phyloP scores from a whole-genome alignment of 352 stramenopile species.

The Pythium utonaiense region DNA sequence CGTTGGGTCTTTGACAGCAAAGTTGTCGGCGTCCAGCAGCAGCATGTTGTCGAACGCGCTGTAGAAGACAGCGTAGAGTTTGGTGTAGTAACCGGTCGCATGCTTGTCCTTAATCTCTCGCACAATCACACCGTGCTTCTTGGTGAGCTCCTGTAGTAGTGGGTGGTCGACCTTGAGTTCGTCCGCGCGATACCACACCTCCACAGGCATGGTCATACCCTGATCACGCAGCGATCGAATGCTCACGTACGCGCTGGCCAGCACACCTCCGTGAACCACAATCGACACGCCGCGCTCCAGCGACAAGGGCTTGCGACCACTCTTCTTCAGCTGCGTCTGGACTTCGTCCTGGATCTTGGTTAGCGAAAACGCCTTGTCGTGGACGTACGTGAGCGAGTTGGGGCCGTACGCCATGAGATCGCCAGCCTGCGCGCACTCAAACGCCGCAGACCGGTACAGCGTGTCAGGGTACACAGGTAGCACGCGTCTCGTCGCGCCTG shows the following conservation, averaged over 20 bases:
- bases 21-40: slow-evolving; percentile 77
- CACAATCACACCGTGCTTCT: slow-evolving; percentile 39
- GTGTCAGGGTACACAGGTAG: slow-evolving; percentile 17
- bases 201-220: slow-evolving; percentile 51
- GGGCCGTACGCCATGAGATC: slow-evolving; percentile 8
- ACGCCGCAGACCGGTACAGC: not conserved
- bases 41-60: slow-evolving; percentile 72
- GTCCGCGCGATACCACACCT: slow-evolving; percentile 62
- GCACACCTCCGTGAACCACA: slow-evolving; percentile 18
- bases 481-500: slow-evolving; percentile 4
- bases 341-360: slow-evolving; percentile 5
- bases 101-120: slow-evolving; percentile 54
- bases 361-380: slow-evolving; percentile 3
- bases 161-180: slow-evolving; percentile 43
- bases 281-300: slow-evolving; percentile 37
- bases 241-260: slow-evolving; percentile 49
- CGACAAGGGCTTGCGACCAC: not conserved
- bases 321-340: not conserved
- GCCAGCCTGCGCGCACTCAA: slow-evolving; percentile 7
- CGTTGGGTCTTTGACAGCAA: slow-evolving; percentile 55
- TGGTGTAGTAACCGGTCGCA: slow-evolving; percentile 62
- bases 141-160: slow-evolving; percentile 37
- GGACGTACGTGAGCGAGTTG: slow-evolving; percentile 14
- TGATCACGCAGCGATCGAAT: slow-evolving; percentile 36
- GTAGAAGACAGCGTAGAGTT: slow-evolving; percentile 74